Evolutionary conservation across 208 protist species (phyloP), one percentile per base, ranked within the genome.

Genomic region (Wallacemonas rigidus): DNA sequence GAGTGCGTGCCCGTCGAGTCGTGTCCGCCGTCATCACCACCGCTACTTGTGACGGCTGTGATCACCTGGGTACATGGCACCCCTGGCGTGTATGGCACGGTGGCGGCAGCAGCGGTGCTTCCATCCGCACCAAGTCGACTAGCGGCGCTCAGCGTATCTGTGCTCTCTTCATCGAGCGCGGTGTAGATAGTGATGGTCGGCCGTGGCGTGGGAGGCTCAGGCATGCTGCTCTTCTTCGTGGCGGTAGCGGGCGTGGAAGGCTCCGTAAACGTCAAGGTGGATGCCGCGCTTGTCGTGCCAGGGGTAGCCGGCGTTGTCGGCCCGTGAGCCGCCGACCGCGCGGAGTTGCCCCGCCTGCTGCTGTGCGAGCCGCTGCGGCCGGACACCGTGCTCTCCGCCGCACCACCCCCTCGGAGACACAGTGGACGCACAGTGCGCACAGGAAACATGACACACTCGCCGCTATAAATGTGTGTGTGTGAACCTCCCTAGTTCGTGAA

Each of bases 121-220:
- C 35, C 40, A 17, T 17, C 35, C n/a, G 35, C 56, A 9, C 56
- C 35, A 17, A 36, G 56, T 17, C 9, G 56, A 9, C n/a, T 39
- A 9, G 9, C 12, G 9, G 56, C n/a, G 9, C 9, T 9, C 8
- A 50, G 15, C 17, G 15, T 35, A 26, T 64, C 70, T n/a, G 71
- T 71, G 3, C 69, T 69, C 8, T 69, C 74, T 5, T 85, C 74
- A 51, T 87, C 75, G 35, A 82, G 38, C 14, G 80, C 75, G 2
- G 84, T 85, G 62, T 82, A 72, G 65, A 92, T 87, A 26, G 79
- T 87, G 50, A 92, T 53, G 50, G 63, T 84, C 5, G 63, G 72
- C 12, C 76, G 77, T 2, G 39, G 53, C 51, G n/a, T 14, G n/a
- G 47, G 53, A 17, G 67, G 50, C 67, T 67, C 39, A 1, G 55